Evolutionary conservation across 768 basidiomycete species (phyloP), one percentile per base, ranked within the genome.

Genomic region (Tylopilus rubrobrunneus): DNA sequence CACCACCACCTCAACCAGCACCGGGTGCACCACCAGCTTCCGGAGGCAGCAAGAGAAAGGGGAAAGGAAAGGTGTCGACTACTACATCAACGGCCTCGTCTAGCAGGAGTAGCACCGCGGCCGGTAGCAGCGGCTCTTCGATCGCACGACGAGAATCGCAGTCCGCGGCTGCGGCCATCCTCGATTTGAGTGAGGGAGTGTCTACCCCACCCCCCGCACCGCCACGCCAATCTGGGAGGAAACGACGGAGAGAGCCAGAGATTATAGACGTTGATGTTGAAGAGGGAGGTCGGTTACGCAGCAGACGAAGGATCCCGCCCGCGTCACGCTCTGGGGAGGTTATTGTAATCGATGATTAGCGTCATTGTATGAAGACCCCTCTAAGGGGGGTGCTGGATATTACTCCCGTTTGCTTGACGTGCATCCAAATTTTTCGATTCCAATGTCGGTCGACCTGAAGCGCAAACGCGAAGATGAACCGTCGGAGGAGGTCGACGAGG

Each of bases 311-410:
- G 49, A 45, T 52, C 7, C 34, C 45, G 42, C 39, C 55, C 50
- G 60, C 45, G 44, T 48, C 59, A 6, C 56, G 45, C n/a, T 43
- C 62, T 1, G 71, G 65, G 15, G 79, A 80, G 7, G 73, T 80
- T 6, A 81, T 81, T 49, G 68, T 79, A 31, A 73, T 80, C 40
- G 75, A 71, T 43, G 73, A 73, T 61, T 73, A 67, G 56, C 7
- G 7, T 8, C 15, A 1, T 48, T 11, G 8, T 19, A 11, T 7
- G 17, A 23, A 41, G 25, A 51, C 53, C 62, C 51, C 56, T 44
- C 5, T 0, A 15, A 11, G 28, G 21, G 62, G 62, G 62, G 62
- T 64, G 51, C 53, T 29, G 8, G n/a, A 43, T 52, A 37, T 45
- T 19, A 8, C 17, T 48, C 3, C 40, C 6, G 19, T 10, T 41